Evolutionary conservation across 1,139 yeast genomes (phyloP).

Genomic region (Geotrichum reessii): DNA sequence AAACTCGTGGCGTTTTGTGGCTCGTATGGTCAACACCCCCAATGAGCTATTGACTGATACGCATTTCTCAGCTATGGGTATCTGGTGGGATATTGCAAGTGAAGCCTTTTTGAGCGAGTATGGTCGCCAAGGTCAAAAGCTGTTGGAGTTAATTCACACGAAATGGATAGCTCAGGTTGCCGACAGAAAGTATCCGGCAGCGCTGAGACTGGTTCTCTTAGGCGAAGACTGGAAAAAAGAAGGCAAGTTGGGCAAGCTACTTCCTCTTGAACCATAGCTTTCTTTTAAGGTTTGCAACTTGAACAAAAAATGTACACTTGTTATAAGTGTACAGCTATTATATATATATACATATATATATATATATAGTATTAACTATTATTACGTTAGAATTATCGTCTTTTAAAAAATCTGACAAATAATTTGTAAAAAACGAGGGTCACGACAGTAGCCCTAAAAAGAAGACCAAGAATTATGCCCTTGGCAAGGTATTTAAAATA

Average conservation of each 20-base stretch:
- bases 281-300: no score
- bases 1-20: slow-evolving; percentile 62
- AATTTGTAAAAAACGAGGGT: not conserved
- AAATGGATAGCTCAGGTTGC: slow-evolving; percentile 49
- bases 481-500: slow-evolving; percentile 17
- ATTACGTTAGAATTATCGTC: not conserved
- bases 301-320: not conserved
- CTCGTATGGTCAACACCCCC: slow-evolving; percentile 55
- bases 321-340: not conserved
- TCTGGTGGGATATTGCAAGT: slow-evolving; percentile 93
- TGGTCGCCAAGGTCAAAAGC: slow-evolving; percentile 64
- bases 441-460: slow-evolving; percentile 2
- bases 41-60: slow-evolving; percentile 46
- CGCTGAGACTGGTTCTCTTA: slow-evolving; percentile 64
- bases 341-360: not conserved
- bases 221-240: slow-evolving; percentile 68
- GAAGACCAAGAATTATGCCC: slow-evolving; percentile 12
- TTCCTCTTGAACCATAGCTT: slow-evolving; percentile 21
- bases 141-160: slow-evolving; percentile 44
- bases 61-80: slow-evolving; percentile 65
- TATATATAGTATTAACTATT: not conserved
- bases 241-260: slow-evolving; percentile 38
- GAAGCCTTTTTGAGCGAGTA: slow-evolving; percentile 49
- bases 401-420: not conserved
- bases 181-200: slow-evolving; percentile 59